Base-by-base conservation (phyloP, 176 grass and related monocot species). In the Musa schizocarpa region DNA sequence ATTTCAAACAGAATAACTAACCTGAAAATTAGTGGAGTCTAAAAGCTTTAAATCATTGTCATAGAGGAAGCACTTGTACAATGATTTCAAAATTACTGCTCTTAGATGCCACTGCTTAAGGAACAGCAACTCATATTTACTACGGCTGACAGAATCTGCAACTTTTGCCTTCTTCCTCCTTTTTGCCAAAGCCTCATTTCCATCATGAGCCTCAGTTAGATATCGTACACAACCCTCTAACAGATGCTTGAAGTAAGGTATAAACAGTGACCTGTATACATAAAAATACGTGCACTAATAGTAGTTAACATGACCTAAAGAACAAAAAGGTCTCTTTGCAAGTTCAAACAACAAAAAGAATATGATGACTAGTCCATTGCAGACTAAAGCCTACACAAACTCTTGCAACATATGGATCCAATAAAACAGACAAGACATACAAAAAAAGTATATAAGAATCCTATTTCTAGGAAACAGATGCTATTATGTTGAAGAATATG, bases 191-290 rank as follows among this genome's bases (percentile, higher is more conserved):
- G 66, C 52, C 75, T 80, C 79, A 76, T 74, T 58, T 63, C 54
- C 65, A 86, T 82, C 81, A 76, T 87, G 76, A 57, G 59, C 55
- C 27, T 70, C 87, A 52, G 83, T 85, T 50, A 98, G 85, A 84
- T 80, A 89, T 64, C 71, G 86, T 63, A 98, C 66, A 53, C 82
- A 93, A 77, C 77, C 87, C 74, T 91, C 84, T 2, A 98, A 76
- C 76, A 98, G 85, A 80, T 91, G 88, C 76, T 98, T 93, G 88
- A 90, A 98, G 83, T 98, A 98, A 73, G 94, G 94, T 86, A 86
- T 87, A 80, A 98, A 93, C 58, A 98, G 73, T 76, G 94, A 93
- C 82, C 94, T 93, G 83, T 51, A 23, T 1, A 63, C 11, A 81
- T 3, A 83, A 75, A 82, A 74, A 80, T 1, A 65, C n/a, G 50